These are phyloP conservation scores for Verbena officinalis DNA, from an alignment of 257 asterid species.

Conservation along the genomic window DNA sequence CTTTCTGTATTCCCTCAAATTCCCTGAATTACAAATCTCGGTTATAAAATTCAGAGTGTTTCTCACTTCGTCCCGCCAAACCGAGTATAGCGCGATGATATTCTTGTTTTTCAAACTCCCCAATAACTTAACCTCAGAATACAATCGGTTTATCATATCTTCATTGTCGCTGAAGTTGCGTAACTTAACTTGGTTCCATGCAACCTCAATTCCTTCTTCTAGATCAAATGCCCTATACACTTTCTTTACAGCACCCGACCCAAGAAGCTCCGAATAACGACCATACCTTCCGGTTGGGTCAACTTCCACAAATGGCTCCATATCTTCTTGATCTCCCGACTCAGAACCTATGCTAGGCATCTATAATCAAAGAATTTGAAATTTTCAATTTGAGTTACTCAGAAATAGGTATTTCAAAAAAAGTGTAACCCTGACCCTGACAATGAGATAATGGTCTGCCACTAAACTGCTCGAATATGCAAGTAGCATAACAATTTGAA, in stretches of 20 bases:
- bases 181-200: constrained; percentile 86
- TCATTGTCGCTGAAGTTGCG: constrained; percentile 54
- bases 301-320: constrained; percentile 64
- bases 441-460: no score
- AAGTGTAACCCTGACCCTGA: no score
- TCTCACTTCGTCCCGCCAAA: constrained; percentile 64
- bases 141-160: constrained; percentile 55
- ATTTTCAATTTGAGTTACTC: no score
- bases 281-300: constrained; percentile 77
- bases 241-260: constrained; percentile 74
- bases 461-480: no score
- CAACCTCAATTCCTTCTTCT: constrained; percentile 90
- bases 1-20: constrained; percentile 75
- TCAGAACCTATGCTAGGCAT: constrained; percentile 37
- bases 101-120: constrained; percentile 50
- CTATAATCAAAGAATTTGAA: constrained; percentile 25
- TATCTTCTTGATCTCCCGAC: constrained; percentile 45
- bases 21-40: constrained; percentile 81
- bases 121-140: constrained; percentile 64
- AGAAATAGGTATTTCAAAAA: no score
- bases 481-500: no score
- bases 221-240: constrained; percentile 88
- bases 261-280: constrained; percentile 73
- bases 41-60: constrained; percentile 80
- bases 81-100: constrained; percentile 59